These are phyloP conservation scores for Trichopus zeylanicus DNA, from an alignment of 116 monocot genomes.

Conservation along the genomic window DNA sequence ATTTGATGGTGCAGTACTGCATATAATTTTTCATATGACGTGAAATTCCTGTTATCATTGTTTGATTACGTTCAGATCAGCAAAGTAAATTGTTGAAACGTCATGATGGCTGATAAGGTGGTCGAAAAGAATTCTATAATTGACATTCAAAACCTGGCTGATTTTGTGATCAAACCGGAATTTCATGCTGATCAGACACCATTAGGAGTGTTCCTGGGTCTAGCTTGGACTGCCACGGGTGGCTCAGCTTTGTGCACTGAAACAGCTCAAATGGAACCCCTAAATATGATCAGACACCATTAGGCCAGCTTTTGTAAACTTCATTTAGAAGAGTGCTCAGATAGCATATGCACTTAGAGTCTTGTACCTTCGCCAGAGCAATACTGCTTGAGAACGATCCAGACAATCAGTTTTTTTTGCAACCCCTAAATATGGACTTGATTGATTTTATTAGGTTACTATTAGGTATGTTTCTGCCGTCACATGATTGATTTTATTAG, in stretches of 20 bases:
- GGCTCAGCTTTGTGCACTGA: constrained; percentile 90
- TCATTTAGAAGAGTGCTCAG: constrained; percentile 96
- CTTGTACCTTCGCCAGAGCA: constrained; percentile 68
- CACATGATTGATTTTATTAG: no score
- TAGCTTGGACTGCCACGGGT: constrained; percentile 97
- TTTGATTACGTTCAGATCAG: no score
- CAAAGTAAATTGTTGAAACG: no score
- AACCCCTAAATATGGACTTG: constrained; percentile 95
- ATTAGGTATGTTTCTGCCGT: constrained; percentile 60
- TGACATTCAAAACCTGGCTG: no score
- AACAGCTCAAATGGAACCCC: constrained; percentile 64
- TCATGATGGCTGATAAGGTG: no score
- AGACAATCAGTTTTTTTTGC: constrained; percentile 63
- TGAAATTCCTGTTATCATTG: no score
- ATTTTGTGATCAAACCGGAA: no score
- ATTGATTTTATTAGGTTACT: constrained; percentile 96
- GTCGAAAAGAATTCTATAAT: no score
- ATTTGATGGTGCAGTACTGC: no score
- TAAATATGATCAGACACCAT: constrained; percentile 79
- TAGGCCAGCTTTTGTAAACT: constrained; percentile 90
- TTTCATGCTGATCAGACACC: constrained; percentile 76
- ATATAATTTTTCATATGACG: no score
- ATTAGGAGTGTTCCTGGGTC: constrained; percentile 86
- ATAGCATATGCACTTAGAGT: no score
- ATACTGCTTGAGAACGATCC: constrained; percentile 60